phyloP scores from a whole-genome alignment of 2,329 filamentous ascomycete species.

The Lasiodiplodia gonubiensis region DNA sequence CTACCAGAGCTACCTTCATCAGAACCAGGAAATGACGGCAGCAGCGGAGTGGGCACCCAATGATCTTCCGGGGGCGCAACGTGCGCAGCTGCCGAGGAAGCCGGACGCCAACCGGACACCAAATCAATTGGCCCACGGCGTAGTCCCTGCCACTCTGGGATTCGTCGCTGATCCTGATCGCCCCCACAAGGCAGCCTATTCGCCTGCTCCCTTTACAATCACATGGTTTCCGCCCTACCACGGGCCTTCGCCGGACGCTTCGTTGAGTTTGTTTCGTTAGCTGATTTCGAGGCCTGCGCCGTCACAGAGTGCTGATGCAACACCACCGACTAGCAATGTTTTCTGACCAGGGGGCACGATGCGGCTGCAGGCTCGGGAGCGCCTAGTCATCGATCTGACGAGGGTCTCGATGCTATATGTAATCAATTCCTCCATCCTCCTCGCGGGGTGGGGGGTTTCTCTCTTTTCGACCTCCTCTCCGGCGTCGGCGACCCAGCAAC shows the following conservation, averaged over 20 bases:
- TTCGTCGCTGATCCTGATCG: constrained; percentile 7
- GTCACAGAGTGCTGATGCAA: not conserved
- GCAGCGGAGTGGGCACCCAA: not conserved
- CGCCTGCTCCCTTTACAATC: not conserved
- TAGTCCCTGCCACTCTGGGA: not conserved
- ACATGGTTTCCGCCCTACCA: not conserved
- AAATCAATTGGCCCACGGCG: not conserved
- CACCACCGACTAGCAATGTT: not conserved
- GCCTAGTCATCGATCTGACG: not conserved
- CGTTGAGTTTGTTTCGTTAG: not conserved
- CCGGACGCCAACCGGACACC: constrained; percentile 6
- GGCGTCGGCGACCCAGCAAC: not conserved
- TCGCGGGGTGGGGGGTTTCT: not conserved
- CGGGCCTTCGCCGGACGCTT: constrained; percentile 10
- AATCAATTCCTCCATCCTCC: not conserved
- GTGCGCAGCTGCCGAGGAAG: constrained; percentile 7
- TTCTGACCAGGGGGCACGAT: not conserved
- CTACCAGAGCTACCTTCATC: not conserved
- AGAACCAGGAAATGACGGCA: not conserved
- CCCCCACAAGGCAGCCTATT: not conserved
- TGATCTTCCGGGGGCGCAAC: not conserved
- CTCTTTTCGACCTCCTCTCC: not conserved
- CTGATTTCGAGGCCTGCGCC: not conserved
- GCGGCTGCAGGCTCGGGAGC: not conserved
- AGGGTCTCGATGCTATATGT: not conserved